Evolutionary conservation across 805 yeast species (phyloP).

Genomic region (Candida nitratophila): DNA sequence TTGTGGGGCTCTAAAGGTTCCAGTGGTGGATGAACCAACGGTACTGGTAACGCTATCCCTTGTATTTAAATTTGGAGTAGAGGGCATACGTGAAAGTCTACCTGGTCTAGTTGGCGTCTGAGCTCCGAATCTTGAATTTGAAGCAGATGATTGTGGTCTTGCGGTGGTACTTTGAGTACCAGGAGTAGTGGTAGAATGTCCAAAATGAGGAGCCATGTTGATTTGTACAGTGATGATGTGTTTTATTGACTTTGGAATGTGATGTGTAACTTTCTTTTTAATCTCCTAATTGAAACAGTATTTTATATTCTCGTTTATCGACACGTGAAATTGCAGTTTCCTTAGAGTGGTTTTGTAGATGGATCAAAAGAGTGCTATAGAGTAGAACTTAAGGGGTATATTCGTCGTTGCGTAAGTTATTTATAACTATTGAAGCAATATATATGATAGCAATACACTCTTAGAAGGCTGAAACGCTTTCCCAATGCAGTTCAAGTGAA

Average conservation of each 20-base stretch:
- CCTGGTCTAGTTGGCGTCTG: slow-evolving; percentile 11
- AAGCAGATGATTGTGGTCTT: neutral
- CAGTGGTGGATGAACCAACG: neutral
- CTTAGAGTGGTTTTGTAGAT: no score
- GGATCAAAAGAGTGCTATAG: no score
- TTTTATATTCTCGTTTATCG: no score
- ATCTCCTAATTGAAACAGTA: no score
- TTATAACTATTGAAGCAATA: no score
- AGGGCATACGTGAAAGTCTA: neutral
- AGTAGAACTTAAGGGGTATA: no score
- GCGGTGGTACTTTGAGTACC: neutral
- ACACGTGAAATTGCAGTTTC: no score
- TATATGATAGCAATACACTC: no score
- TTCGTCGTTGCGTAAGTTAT: no score
- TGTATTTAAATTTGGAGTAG: neutral
- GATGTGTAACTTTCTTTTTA: neutral
- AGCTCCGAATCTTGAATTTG: slow-evolving; percentile 8
- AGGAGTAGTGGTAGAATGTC: neutral
- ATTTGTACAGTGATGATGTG: neutral
- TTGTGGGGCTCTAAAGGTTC: neutral
- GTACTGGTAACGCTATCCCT: slow-evolving; percentile 4
- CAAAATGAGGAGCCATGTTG: neutral
- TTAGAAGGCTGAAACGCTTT: no score
- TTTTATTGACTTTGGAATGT: neutral
- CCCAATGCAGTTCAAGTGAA: no score